Conservation (phyloP, 1,284 basidiomycete genomes). For the Puccinia coronata region DNA sequence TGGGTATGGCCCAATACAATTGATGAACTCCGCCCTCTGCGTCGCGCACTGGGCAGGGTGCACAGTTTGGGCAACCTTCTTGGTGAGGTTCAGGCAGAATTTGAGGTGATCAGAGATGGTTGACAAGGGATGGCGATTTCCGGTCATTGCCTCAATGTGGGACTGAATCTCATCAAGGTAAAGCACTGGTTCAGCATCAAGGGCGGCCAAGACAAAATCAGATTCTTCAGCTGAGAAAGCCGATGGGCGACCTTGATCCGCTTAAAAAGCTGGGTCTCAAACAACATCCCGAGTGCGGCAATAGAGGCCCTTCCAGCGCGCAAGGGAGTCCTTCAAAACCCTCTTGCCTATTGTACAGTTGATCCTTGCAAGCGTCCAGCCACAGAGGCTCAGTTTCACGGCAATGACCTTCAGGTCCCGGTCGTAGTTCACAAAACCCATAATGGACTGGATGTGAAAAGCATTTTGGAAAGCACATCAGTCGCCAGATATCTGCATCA, state of each 20-base stretch:
- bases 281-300: background rate
- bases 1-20: background rate
- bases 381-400: background rate
- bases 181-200: background rate
- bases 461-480: too few relatives aligned
- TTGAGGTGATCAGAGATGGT: background rate
- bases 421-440: background rate
- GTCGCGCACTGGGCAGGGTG: background rate
- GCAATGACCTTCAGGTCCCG: background rate
- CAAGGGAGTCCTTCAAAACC: background rate
- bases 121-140: background rate
- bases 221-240: background rate
- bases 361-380: background rate
- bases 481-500: too few relatives aligned
- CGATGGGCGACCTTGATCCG: background rate
- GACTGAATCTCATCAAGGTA: too few relatives aligned
- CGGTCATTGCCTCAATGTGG: constrained; percentile 8
- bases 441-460: too few relatives aligned
- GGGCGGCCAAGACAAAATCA: background rate
- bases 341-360: background rate
- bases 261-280: background rate
- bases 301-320: background rate
- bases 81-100: background rate
- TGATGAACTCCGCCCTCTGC: background rate
- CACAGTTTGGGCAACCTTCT: background rate